phyloP scores from a whole-genome alignment of 257 asterid genomes.

The Solanum clarkiae region DNA sequence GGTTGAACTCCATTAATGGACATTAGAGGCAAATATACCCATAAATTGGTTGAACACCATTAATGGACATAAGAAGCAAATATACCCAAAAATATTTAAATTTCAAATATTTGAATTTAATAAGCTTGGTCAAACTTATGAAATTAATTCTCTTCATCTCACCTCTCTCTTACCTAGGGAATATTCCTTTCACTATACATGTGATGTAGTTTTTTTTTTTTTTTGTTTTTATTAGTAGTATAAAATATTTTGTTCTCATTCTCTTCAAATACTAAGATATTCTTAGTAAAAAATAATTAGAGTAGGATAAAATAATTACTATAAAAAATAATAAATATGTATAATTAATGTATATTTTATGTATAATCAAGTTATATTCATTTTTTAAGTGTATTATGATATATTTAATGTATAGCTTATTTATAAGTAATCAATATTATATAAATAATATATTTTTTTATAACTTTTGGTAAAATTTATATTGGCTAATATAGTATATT shows the following conservation, averaged over 20 bases:
- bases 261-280: background rate
- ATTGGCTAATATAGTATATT: too few relatives aligned
- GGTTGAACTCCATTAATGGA: background rate
- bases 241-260: conserved; percentile 12
- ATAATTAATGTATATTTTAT: too few relatives aligned
- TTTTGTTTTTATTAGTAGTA: background rate
- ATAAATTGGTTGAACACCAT: background rate
- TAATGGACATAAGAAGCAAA: background rate
- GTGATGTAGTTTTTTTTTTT: conserved; percentile 3
- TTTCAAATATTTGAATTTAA: background rate
- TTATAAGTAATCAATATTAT: too few relatives aligned
- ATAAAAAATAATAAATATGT: too few relatives aligned
- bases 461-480: too few relatives aligned
- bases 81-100: background rate
- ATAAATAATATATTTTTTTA: too few relatives aligned
- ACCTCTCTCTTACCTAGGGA: conserved; percentile 7
- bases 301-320: too few relatives aligned
- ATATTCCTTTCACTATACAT: conserved; percentile 14
- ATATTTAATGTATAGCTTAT: too few relatives aligned
- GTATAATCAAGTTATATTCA: too few relatives aligned
- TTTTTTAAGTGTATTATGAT: too few relatives aligned
- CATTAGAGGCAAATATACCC: background rate
- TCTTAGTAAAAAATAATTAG: background rate
- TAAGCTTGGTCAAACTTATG: conserved; percentile 7
- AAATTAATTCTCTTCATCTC: background rate